Percentiles rank a stretch among this genome's conserved stretches.
Evolutionary conservation across 2,329 filamentous ascomycete species (phyloP).

Genomic region (Pyrenophora seminiperda): DNA sequence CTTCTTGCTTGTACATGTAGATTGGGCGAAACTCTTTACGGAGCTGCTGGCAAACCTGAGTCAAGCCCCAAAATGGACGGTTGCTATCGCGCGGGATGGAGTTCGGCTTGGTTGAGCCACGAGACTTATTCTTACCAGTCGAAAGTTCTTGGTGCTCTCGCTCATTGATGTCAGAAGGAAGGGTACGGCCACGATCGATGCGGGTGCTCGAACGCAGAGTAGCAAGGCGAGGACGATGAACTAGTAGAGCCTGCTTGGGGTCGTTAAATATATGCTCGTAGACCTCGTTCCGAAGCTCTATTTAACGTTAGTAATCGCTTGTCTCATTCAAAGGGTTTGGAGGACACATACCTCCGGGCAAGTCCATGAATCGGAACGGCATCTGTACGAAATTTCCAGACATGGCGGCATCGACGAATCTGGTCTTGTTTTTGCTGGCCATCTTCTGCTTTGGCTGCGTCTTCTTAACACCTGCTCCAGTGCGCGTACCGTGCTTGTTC

Average conservation of each 20-base stretch:
- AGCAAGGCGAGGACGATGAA: slow-evolving; percentile 32
- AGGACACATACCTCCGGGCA: slow-evolving; percentile 26
- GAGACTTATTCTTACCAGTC: not conserved
- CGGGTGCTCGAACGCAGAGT: slow-evolving; percentile 33
- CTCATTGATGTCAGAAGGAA: slow-evolving; percentile 22
- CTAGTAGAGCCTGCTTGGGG: slow-evolving; percentile 29
- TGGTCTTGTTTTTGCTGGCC: not conserved
- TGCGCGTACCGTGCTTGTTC: slow-evolving; percentile 1
- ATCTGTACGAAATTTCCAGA: slow-evolving; percentile 3
- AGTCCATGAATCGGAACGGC: slow-evolving; percentile 24
- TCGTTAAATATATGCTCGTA: slow-evolving; percentile 22
- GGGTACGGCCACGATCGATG: slow-evolving; percentile 21
- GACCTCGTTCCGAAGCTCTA: slow-evolving; percentile 39
- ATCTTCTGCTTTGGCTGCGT: not conserved
- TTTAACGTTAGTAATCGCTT: slow-evolving; percentile 3
- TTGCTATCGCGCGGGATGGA: slow-evolving; percentile 18
- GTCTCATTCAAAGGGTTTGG: not conserved
- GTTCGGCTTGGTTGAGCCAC: not conserved
- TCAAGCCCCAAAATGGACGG: slow-evolving; percentile 34
- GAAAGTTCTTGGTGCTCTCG: slow-evolving; percentile 14
- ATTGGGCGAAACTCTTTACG: slow-evolving; percentile 34
- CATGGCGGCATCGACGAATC: not conserved
- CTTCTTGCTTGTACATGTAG: slow-evolving; percentile 32
- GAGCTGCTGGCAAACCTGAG: slow-evolving; percentile 34
- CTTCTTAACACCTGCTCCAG: slow-evolving; percentile 20